These are phyloP conservation scores for Zygoascus meyerae DNA, from an alignment of 1,139 yeast genomes.

Conservation along the genomic window DNA sequence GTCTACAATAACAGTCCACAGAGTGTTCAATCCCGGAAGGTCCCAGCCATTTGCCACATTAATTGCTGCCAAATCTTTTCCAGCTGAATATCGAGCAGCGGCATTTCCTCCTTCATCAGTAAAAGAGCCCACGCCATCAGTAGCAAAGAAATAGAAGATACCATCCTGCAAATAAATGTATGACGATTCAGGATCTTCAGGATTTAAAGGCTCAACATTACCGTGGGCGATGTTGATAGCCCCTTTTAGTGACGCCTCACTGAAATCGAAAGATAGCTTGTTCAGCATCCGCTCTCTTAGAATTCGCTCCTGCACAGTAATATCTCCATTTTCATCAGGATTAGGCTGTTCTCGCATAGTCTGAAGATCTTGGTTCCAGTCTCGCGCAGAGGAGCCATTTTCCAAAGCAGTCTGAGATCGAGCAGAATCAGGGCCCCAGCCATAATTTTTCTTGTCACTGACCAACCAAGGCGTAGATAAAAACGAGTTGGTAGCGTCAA, in stretches of 20 bases:
- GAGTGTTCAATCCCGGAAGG: slow-evolving; percentile 55
- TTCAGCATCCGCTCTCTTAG: slow-evolving; percentile 70
- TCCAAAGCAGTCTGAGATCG: slow-evolving; percentile 43
- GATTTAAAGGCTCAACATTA: slow-evolving; percentile 73
- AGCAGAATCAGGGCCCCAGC: slow-evolving; percentile 51
- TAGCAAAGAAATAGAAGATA: slow-evolving; percentile 77
- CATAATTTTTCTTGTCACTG: slow-evolving; percentile 18
- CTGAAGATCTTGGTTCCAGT: slow-evolving; percentile 92
- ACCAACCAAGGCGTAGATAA: slow-evolving; percentile 77
- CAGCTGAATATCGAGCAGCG: slow-evolving; percentile 77
- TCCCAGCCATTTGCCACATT: slow-evolving; percentile 65
- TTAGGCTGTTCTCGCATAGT: slow-evolving; percentile 50
- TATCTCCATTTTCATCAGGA: slow-evolving; percentile 21
- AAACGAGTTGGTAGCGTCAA: slow-evolving; percentile 57
- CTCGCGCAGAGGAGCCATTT: slow-evolving; percentile 40
- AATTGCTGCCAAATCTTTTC: slow-evolving; percentile 73
- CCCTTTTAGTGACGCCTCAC: slow-evolving; percentile 68
- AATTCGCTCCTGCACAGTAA: slow-evolving; percentile 57
- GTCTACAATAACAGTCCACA: slow-evolving; percentile 81
- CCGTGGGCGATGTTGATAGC: slow-evolving; percentile 74
- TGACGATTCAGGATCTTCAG: slow-evolving; percentile 52
- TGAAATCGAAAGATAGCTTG: slow-evolving; percentile 73
- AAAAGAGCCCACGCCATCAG: slow-evolving; percentile 67
- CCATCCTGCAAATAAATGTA: slow-evolving; percentile 75
- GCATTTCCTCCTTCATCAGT: slow-evolving; percentile 68